phyloP scores from a whole-genome alignment of 345 rosid genomes.

The Viola odorata region DNA sequence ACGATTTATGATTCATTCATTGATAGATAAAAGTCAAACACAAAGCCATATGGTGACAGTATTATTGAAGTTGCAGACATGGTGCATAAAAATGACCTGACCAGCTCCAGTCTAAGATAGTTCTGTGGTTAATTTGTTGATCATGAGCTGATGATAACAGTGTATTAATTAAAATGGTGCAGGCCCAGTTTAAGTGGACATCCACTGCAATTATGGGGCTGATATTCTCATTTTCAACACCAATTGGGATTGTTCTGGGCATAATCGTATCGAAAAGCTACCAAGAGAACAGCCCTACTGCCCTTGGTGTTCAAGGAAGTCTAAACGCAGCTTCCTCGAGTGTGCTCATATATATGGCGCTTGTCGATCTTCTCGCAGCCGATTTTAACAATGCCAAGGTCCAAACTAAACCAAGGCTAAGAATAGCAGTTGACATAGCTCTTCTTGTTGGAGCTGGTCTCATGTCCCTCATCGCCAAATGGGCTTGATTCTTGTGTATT shows the following conservation, averaged over 20 bases:
- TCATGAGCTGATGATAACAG: too few species aligned
- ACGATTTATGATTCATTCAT: too few species aligned
- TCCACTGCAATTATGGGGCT: constrained; percentile 24
- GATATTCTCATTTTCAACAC: constrained; percentile 45
- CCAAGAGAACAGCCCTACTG: constrained; percentile 28
- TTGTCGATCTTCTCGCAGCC: constrained; percentile 41
- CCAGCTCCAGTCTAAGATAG: too few species aligned
- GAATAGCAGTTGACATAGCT: constrained; percentile 12
- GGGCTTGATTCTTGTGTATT: too few species aligned
- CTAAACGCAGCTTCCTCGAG: constrained; percentile 35
- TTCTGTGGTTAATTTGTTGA: too few species aligned
- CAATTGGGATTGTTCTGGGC: constrained; percentile 37
- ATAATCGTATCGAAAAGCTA: constrained; percentile 31
- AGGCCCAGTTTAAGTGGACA: constrained; percentile 37
- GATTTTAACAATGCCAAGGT: constrained; percentile 42
- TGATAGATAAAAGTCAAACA: too few species aligned
- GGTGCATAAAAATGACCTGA: too few species aligned
- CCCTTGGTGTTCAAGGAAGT: constrained; percentile 37
- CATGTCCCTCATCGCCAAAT: constrained; percentile 17
- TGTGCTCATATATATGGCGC: constrained; percentile 36
- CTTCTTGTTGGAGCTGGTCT: constrained; percentile 16
- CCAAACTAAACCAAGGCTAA: constrained; percentile 30
- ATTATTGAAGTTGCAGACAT: too few species aligned
- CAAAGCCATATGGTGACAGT: too few species aligned
- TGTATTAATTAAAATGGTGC: too few species aligned